These are phyloP conservation scores for Epichloe sylvatica DNA, from an alignment of 2,329 filamentous ascomycete species.

Conservation along the genomic window DNA sequence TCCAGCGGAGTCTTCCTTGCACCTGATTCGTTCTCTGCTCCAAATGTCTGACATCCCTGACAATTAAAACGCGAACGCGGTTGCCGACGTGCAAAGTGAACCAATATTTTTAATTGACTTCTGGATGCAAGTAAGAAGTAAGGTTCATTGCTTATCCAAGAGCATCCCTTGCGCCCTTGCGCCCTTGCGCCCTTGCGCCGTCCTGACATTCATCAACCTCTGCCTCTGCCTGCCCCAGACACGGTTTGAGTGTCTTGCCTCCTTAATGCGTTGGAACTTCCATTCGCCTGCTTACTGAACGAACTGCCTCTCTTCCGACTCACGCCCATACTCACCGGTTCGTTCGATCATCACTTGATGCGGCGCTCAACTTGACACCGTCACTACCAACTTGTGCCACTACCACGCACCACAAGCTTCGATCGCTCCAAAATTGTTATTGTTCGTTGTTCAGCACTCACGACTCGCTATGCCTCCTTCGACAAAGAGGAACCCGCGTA, in stretches of 20 bases:
- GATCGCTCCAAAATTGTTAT: neutral
- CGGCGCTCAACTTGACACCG: neutral
- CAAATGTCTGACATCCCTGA: conserved; percentile 5
- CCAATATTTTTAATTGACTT: conserved; percentile 7
- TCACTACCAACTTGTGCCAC: conserved; percentile 4
- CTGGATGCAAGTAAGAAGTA: neutral
- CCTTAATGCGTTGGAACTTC: neutral
- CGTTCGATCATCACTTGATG: neutral
- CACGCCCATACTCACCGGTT: neutral
- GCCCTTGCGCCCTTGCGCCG: neutral
- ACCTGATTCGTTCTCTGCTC: neutral
- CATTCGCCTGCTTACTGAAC: neutral
- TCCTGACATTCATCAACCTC: neutral
- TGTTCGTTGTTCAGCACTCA: neutral
- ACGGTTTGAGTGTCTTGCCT: neutral
- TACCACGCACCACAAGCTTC: neutral
- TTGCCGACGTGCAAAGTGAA: conserved; percentile 3
- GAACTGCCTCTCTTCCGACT: neutral
- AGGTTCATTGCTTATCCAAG: neutral
- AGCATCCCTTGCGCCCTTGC: neutral
- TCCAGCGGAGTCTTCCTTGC: neutral
- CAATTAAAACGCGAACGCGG: conserved; percentile 19
- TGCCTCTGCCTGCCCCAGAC: no score
- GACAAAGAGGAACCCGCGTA: conserved; percentile 23
- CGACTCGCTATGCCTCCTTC: conserved; percentile 21